phyloP scores from a whole-genome alignment of 2,329 filamentous ascomycete species.

The Monosporascus cannonballus region DNA sequence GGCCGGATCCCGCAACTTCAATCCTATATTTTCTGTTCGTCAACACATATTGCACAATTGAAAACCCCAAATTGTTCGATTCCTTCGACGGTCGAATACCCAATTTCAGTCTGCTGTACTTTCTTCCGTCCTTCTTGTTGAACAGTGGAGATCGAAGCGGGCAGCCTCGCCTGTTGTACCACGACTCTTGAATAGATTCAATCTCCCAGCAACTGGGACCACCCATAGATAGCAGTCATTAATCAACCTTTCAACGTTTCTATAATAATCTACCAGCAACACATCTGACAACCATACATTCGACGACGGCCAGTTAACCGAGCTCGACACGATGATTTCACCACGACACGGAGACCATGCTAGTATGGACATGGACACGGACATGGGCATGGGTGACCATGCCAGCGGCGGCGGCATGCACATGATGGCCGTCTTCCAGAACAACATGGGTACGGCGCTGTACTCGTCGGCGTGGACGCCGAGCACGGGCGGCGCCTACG shows the following conservation, averaged over 20 bases:
- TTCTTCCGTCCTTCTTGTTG: background rate
- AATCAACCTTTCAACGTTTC: no score
- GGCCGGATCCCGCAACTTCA: background rate
- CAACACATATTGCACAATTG: no score
- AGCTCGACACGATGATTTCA: constrained; percentile 4
- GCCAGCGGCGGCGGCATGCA: constrained; percentile 19
- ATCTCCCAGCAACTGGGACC: no score
- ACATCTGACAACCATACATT: background rate
- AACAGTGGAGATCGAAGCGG: no score
- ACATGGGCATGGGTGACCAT: constrained; percentile 18
- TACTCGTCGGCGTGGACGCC: constrained; percentile 71
- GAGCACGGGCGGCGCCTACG: constrained; percentile 62
- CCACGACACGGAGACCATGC: constrained; percentile 6
- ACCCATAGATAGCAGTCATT: no score
- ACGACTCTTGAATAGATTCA: no score
- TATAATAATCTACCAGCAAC: background rate
- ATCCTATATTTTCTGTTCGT: background rate
- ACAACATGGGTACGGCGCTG: constrained; percentile 40
- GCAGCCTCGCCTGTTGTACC: no score
- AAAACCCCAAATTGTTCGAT: no score
- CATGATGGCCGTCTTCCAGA: constrained; percentile 56
- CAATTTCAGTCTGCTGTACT: background rate
- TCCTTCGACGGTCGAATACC: background rate
- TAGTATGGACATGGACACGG: constrained; percentile 6
- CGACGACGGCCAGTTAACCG: background rate